These are phyloP conservation scores for Podospora conica DNA, from an alignment of 495 filamentous ascomycete genomes.

Conservation along the genomic window DNA sequence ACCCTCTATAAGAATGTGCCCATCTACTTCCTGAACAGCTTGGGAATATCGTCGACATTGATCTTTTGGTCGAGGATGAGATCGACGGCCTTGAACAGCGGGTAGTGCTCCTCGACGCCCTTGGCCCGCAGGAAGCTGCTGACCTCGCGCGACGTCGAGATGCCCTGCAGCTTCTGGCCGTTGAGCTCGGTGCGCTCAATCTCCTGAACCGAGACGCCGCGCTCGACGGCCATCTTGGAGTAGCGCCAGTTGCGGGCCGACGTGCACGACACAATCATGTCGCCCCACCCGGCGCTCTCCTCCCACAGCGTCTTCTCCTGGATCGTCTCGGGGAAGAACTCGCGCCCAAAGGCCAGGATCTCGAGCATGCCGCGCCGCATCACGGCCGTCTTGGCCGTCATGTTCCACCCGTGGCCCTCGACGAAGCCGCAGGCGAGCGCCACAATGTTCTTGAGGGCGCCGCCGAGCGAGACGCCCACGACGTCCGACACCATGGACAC, in stretches of 20 bases:
- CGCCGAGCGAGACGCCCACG: constrained; percentile 89
- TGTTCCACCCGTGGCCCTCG: constrained; percentile 92
- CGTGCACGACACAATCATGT: constrained; percentile 89
- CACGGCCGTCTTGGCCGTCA: constrained; percentile 94
- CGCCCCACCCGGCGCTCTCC: constrained; percentile 92
- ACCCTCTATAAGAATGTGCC: not conserved
- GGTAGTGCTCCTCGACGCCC: constrained; percentile 75
- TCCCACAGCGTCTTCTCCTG: constrained; percentile 83
- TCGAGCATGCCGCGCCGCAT: constrained; percentile 94
- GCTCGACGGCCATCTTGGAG: constrained; percentile 80
- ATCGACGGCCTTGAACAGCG: constrained; percentile 82
- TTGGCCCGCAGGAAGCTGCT: constrained; percentile 76
- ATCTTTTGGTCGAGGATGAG: constrained; percentile 54
- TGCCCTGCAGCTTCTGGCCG: constrained; percentile 95
- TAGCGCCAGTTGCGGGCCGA: constrained; percentile 91
- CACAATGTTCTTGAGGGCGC: constrained; percentile 96
- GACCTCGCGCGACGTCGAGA: constrained; percentile 84
- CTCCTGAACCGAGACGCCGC: constrained; percentile 72
- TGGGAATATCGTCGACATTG: constrained; percentile 56
- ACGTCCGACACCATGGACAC: constrained; percentile 88
- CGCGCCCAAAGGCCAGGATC: constrained; percentile 89
- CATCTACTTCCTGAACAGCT: constrained; percentile 42
- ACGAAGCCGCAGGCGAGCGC: constrained; percentile 93
- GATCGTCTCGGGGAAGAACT: constrained; percentile 80
- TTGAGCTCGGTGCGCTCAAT: constrained; percentile 87